Evolutionary conservation across 1,139 yeast genomes (phyloP).

Genomic region (Suzukiozyma palmioleophila): DNA sequence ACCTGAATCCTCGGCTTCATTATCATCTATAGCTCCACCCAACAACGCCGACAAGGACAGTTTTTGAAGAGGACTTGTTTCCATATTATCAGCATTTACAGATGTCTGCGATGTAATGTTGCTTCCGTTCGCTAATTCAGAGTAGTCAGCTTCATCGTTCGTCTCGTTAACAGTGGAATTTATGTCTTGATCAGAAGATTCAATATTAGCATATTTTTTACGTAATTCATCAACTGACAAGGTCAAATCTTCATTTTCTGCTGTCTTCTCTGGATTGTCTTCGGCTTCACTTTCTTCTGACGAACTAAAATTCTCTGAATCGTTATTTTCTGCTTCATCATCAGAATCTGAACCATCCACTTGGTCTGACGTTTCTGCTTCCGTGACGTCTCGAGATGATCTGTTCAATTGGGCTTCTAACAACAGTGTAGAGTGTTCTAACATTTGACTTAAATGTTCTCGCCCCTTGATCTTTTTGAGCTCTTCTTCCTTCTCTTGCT

Average conservation of each 20-base stretch:
- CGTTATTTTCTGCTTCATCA: slow-evolving; percentile 18
- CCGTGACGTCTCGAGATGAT: slow-evolving; percentile 23
- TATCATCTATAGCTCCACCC: slow-evolving; percentile 10
- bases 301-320: slow-evolving; percentile 19
- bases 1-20: slow-evolving; percentile 18
- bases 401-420: slow-evolving; percentile 75
- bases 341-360: slow-evolving; percentile 14
- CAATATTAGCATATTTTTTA: slow-evolving; percentile 57
- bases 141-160: too few relatives aligned
- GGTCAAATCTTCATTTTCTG: slow-evolving; percentile 43
- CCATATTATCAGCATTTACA: too few relatives aligned
- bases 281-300: slow-evolving; percentile 26
- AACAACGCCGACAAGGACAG: slow-evolving; percentile 8
- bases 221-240: slow-evolving; percentile 64
- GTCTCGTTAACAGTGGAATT: neutral
- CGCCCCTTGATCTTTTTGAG: slow-evolving; percentile 75
- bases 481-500: slow-evolving; percentile 58
- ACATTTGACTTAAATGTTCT: slow-evolving; percentile 80
- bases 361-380: slow-evolving; percentile 13
- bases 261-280: slow-evolving; percentile 11
- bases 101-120: too few relatives aligned
- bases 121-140: too few relatives aligned
- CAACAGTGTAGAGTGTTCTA: slow-evolving; percentile 87
- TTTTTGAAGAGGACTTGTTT: neutral
- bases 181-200: slow-evolving; percentile 12